These are phyloP conservation scores for Daldinia bambusicola DNA, from an alignment of 495 filamentous ascomycete genomes.

Conservation along the genomic window DNA sequence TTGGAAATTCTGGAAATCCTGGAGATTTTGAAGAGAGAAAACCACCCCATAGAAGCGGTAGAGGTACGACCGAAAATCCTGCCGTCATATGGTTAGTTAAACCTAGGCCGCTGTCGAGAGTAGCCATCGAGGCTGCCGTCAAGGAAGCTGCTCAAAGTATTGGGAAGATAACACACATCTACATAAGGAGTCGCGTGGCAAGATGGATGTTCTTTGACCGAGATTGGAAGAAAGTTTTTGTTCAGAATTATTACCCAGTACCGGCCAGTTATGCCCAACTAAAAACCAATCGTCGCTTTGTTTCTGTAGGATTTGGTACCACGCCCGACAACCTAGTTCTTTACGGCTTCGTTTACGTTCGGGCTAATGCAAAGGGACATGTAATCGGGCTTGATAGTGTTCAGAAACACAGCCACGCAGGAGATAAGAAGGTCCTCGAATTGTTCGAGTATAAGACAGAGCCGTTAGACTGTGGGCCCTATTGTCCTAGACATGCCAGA, in stretches of 20 bases:
- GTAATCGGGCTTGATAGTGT: conserved; percentile 16
- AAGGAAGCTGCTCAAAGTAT: conserved; percentile 11
- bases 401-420: conserved; percentile 15
- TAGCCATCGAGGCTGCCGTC: too few relatives aligned
- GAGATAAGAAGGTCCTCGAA: conserved; percentile 32
- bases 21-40: too few relatives aligned
- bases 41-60: too few relatives aligned
- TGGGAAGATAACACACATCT: conserved; percentile 26
- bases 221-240: conserved; percentile 28
- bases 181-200: conserved; percentile 27
- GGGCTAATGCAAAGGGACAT: conserved; percentile 13
- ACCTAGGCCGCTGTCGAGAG: too few relatives aligned
- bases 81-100: too few relatives aligned
- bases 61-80: conserved; percentile 31
- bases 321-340: conserved; percentile 19
- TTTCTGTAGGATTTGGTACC: conserved; percentile 35
- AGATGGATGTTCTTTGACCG: conserved; percentile 30
- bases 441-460: conserved; percentile 27
- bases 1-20: too few relatives aligned
- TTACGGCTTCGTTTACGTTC: conserved; percentile 29
- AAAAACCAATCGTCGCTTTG: conserved; percentile 25
- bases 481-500: conserved; percentile 19
- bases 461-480: conserved; percentile 24
- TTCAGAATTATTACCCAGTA: conserved; percentile 24
- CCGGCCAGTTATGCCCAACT: not conserved